Evolutionary conservation across 176 grass and related monocot genomes (phyloP), one percentile per base, ranked within the genome.

Genomic region (Carex cristatella): DNA sequence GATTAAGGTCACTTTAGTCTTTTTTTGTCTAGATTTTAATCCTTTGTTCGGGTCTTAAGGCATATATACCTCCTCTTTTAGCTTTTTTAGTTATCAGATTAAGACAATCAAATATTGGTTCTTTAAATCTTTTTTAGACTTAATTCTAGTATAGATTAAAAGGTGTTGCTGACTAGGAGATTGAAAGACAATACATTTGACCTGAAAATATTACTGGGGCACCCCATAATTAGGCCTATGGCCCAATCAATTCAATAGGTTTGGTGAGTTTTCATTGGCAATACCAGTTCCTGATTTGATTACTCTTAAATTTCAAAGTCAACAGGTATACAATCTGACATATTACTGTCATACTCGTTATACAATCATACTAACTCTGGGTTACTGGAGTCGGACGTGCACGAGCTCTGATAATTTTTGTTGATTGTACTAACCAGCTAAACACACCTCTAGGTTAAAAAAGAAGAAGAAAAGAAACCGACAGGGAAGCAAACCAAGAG

Each of bases 241-340:
- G 79, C 38, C 60, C 79, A 61, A 82, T 48, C 35, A 46, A 82
- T 82, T 82, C 57, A 82, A 82, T 82, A 65, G 37, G 79, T 82
- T 81, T 82, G 79, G 79, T 82, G 61, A 62, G 79, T 82, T 82
- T 65, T 82, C 79, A 82, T 82, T 82, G 79, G 79, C 57, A 65
- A 63, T 48, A 64, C 61, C 79, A 65, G 57, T 82, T 46, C 23
- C 57, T 46, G 60, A 82, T 82, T 82, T 82, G 79, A 82, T 65
- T 65, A 82, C 51, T 63, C 74, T 79, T 82, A 61, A 64, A 49
- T 82, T 65, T 82, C 56, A 79, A 16, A 79, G 58, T 57, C 74
- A 79, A 58, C 3, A 77, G 14, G 53, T 35, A 79, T 33, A 79
- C 74, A 58, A 79, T 58, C 74, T 79, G 74, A 58, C 74, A 79